phyloP scores from a whole-genome alignment of 352 stramenopile genomes.

The Globisporangium cederbergense region DNA sequence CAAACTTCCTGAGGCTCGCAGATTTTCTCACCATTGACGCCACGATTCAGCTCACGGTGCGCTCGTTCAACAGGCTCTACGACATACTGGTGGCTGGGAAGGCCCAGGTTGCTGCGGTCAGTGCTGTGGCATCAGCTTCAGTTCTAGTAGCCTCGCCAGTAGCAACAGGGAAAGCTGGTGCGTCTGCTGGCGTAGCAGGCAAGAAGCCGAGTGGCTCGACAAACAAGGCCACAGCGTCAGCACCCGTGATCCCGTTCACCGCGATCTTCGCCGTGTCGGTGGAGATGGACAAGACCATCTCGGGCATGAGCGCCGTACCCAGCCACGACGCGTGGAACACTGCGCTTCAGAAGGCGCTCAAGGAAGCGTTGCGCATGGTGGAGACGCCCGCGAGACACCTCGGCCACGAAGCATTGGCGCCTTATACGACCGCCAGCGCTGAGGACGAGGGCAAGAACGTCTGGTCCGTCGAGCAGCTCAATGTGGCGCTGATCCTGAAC shows the following conservation, averaged over 20 bases:
- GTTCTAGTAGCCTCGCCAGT: background rate
- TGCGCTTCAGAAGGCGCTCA: slow-evolving; percentile 68
- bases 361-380: slow-evolving; percentile 85
- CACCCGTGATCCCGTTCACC: slow-evolving; percentile 32
- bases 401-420: slow-evolving; percentile 66
- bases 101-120: slow-evolving; percentile 16
- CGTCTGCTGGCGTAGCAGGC: background rate
- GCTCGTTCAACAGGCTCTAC: slow-evolving; percentile 67
- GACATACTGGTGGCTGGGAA: slow-evolving; percentile 52
- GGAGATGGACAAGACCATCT: slow-evolving; percentile 41
- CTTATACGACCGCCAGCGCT: slow-evolving; percentile 76
- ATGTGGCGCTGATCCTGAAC: slow-evolving; percentile 79
- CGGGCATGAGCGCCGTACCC: slow-evolving; percentile 45
- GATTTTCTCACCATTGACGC: slow-evolving; percentile 91
- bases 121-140: background rate
- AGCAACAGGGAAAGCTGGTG: background rate
- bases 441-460: slow-evolving; percentile 83
- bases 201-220: background rate
- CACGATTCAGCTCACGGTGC: slow-evolving; percentile 83
- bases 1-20: slow-evolving; percentile 89
- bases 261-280: slow-evolving; percentile 63
- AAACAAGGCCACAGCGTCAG: background rate
- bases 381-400: slow-evolving; percentile 85
- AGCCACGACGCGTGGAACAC: slow-evolving; percentile 72
- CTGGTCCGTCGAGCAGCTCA: slow-evolving; percentile 76